Evolutionary conservation across 2,329 filamentous ascomycete species (phyloP).

Genomic region (Microthyrium microscopicum): DNA sequence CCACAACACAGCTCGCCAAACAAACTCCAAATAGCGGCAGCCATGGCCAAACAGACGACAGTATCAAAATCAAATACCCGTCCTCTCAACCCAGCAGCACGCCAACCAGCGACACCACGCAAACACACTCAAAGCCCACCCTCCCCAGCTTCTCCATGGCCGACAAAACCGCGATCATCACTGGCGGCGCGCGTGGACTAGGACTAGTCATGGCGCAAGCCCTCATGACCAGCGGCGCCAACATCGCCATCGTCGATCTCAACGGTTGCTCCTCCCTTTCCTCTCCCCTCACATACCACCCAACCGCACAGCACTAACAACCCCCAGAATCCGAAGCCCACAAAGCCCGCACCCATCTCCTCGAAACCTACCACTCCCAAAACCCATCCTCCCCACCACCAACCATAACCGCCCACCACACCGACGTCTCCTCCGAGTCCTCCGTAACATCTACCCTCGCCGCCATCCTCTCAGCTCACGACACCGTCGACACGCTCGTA

Average conservation of each 20-base stretch:
- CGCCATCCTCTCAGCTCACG: conserved; percentile 54
- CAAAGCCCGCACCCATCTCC: too few relatives aligned
- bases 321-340: too few relatives aligned
- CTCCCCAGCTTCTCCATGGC: conserved; percentile 76
- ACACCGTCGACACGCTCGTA: conserved; percentile 78
- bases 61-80: conserved; percentile 64
- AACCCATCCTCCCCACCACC: conserved; percentile 40
- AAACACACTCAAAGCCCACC: conserved; percentile 69
- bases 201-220: conserved; percentile 89
- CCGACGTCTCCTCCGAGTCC: conserved; percentile 65
- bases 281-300: conserved; percentile 1
- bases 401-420: conserved; percentile 76
- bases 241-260: conserved; percentile 83
- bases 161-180: conserved; percentile 68
- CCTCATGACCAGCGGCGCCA: conserved; percentile 71
- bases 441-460: conserved; percentile 61
- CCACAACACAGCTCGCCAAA: too few relatives aligned
- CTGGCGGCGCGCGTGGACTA: conserved; percentile 75
- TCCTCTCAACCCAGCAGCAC: conserved; percentile 51
- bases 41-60: conserved; percentile 66
- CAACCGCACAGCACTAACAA: too few relatives aligned
- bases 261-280: conserved; percentile 48
- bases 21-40: too few relatives aligned
- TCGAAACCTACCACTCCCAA: too few relatives aligned
- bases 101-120: conserved; percentile 60